These are phyloP conservation scores for Eutrema salsugineum DNA, from an alignment of 441 rosid species.

Conservation along the genomic window DNA sequence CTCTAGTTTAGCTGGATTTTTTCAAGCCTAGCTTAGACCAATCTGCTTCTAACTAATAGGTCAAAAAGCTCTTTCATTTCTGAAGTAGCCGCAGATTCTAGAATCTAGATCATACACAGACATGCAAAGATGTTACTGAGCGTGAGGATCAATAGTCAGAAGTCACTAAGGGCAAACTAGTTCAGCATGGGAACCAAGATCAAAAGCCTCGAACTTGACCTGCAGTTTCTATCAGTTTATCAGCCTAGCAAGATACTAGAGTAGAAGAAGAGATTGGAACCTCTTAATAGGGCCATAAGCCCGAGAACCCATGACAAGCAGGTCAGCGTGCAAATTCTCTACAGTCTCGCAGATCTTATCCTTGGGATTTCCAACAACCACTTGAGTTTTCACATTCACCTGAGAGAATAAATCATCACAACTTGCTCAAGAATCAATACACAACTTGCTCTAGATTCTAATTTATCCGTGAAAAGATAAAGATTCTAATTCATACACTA, in stretches of 20 bases:
- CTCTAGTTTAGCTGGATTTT: background rate
- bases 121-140: background rate
- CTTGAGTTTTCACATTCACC: conserved; percentile 66
- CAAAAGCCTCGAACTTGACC: background rate
- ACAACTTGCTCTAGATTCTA: background rate
- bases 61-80: conserved; percentile 4
- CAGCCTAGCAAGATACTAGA: background rate
- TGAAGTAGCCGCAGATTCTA: background rate
- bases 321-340: conserved; percentile 61
- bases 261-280: conserved; percentile 30
- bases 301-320: conserved; percentile 82
- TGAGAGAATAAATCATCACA: conserved; percentile 21
- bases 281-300: conserved; percentile 82
- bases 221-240: conserved; percentile 1
- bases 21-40: background rate
- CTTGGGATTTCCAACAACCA: conserved; percentile 80
- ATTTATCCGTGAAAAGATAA: too few relatives aligned
- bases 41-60: background rate
- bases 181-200: background rate
- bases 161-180: background rate
- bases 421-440: background rate
- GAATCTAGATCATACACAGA: background rate
- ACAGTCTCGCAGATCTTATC: conserved; percentile 75
- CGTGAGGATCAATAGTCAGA: background rate
- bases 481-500: too few relatives aligned